A percentile compares a stretch with the other conserved stretches of the same genome.
Conservation (phyloP, 768 basidiomycete species). For the Amanita rimosa region DNA sequence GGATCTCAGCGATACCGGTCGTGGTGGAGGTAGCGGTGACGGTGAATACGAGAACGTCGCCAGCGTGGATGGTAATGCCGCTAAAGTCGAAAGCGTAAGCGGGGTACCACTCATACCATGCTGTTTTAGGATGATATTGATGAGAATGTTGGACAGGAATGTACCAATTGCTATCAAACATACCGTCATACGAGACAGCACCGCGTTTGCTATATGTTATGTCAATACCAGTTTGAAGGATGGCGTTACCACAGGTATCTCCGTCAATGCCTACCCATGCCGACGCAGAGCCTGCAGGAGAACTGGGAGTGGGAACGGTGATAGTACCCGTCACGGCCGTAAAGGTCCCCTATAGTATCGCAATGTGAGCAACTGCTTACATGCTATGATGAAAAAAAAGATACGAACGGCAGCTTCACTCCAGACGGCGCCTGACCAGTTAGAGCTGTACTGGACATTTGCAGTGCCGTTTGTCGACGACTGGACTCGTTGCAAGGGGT, state of each 20-base stretch:
- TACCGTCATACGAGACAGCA: neutral
- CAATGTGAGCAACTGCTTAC: neutral
- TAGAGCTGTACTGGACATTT: neutral
- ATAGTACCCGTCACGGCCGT: neutral
- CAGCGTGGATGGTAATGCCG: neutral
- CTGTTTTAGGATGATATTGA: neutral
- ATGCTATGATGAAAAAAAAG: slow-evolving; percentile 7
- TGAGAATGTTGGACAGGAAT: neutral
- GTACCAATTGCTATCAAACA: neutral
- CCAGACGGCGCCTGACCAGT: slow-evolving; percentile 2
- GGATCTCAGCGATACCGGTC: neutral
- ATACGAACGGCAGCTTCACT: neutral
- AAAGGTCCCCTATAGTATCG: neutral
- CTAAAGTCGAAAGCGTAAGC: neutral
- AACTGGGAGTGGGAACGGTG: neutral
- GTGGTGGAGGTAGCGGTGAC: neutral
- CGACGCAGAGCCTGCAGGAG: neutral
- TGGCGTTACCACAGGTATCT: neutral
- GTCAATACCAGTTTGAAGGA: neutral
- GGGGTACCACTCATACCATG: slow-evolving; percentile 4
- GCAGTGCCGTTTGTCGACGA: neutral
- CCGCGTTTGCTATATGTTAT: neutral
- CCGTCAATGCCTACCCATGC: neutral
- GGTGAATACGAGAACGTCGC: neutral
- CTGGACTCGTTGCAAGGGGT: neutral